Conservation (phyloP, 2,329 filamentous ascomycete species). For the Colletotrichum chlorophyti region DNA sequence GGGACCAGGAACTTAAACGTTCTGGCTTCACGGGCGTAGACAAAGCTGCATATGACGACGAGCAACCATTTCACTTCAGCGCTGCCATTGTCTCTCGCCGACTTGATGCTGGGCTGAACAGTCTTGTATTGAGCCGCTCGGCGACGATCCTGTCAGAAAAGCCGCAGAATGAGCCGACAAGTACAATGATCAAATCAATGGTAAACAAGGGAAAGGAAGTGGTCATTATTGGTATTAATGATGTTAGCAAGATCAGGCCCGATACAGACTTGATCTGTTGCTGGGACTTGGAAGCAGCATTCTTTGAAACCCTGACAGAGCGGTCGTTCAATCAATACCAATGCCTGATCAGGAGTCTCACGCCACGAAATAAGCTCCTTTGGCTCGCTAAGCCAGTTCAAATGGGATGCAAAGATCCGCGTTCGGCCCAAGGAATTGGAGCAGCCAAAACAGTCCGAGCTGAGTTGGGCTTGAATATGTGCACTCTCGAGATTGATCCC, state of each 20-base stretch:
- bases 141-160: neutral
- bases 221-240: neutral
- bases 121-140: neutral
- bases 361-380: neutral
- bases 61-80: neutral
- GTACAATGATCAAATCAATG: neutral
- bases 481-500: neutral
- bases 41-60: neutral
- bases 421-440: constrained; percentile 31
- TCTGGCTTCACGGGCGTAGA: constrained; percentile 34
- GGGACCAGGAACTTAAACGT: constrained; percentile 34
- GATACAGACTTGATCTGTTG: constrained; percentile 32
- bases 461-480: constrained; percentile 20
- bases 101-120: neutral
- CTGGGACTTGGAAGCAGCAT: neutral
- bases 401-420: constrained; percentile 30
- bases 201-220: neutral
- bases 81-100: neutral
- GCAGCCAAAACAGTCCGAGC: constrained; percentile 29
- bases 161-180: neutral
- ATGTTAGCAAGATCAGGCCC: constrained; percentile 1
- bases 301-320: neutral
- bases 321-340: constrained; percentile 23
- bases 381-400: constrained; percentile 3
- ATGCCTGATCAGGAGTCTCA: constrained; percentile 18